Conservation (phyloP, 2,329 filamentous ascomycete genomes). For the Neoscytalidium dimidiatum region DNA sequence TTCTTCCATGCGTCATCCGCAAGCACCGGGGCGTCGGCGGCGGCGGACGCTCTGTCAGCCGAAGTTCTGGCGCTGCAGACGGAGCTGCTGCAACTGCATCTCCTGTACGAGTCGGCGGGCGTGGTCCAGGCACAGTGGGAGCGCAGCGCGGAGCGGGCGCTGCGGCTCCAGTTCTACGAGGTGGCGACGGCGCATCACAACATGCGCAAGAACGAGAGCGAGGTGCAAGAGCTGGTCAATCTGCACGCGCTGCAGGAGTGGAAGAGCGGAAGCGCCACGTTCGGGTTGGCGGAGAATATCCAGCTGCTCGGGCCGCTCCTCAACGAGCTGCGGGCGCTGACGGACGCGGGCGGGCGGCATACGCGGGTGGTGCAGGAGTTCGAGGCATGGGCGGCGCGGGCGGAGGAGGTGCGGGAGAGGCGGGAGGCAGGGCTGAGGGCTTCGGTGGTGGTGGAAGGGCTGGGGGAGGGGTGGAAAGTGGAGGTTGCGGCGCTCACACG, state of each 20-base stretch:
- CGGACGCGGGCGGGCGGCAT: constrained; percentile 36
- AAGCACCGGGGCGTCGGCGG: not conserved
- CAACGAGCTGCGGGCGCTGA: constrained; percentile 36
- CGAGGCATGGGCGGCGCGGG: constrained; percentile 33
- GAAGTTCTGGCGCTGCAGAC: constrained; percentile 38
- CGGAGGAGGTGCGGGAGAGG: constrained; percentile 31
- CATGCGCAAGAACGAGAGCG: constrained; percentile 39
- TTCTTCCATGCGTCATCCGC: constrained; percentile 35
- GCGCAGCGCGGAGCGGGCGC: constrained; percentile 31
- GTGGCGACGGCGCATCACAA: constrained; percentile 36
- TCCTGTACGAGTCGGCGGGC: constrained; percentile 34
- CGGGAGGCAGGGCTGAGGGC: constrained; percentile 22
- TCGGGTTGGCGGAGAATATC: constrained; percentile 36
- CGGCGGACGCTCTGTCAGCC: constrained; percentile 26
- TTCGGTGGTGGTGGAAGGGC: constrained; percentile 27
- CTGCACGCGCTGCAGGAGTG: constrained; percentile 38
- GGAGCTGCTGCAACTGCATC: constrained; percentile 40
- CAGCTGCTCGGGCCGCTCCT: constrained; percentile 38
- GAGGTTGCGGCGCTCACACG: constrained; percentile 37
- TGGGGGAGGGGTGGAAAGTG: constrained; percentile 36
- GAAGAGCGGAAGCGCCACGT: constrained; percentile 29
- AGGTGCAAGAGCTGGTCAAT: constrained; percentile 39
- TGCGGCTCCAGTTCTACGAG: constrained; percentile 38
- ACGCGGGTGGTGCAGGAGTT: constrained; percentile 33
- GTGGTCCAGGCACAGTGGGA: constrained; percentile 33